Conservation (phyloP, 192 early-diverging fungal genomes). For the Rhizoclosmatium globosum region DNA sequence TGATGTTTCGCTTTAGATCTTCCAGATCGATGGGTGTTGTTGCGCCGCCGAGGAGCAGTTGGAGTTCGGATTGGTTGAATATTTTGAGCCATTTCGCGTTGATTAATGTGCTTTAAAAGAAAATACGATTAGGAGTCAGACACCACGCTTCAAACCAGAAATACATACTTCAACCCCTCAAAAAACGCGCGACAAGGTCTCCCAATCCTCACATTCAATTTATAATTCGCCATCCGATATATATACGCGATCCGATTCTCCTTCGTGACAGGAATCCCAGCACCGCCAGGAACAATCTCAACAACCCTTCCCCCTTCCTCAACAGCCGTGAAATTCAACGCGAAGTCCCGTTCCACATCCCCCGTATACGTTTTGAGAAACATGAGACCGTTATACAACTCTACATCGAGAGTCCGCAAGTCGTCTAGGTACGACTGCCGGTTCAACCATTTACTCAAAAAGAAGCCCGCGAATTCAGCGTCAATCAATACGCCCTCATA, state of each 20-base stretch:
- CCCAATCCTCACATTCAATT: constrained; percentile 83
- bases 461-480: constrained; percentile 59
- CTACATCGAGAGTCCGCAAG: constrained; percentile 56
- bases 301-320: constrained; percentile 53
- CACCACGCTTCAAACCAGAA: background rate
- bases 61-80: constrained; percentile 95
- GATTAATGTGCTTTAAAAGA: constrained; percentile 67
- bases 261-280: constrained; percentile 79
- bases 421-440: constrained; percentile 63
- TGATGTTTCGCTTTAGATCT: constrained; percentile 78
- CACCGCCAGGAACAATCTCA: constrained; percentile 82
- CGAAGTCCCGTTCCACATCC: constrained; percentile 56
- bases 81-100: constrained; percentile 88
- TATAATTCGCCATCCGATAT: constrained; percentile 80
- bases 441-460: constrained; percentile 60
- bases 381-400: constrained; percentile 56
- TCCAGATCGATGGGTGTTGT: constrained; percentile 76
- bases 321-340: constrained; percentile 53
- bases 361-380: constrained; percentile 58
- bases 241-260: constrained; percentile 90
- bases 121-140: background rate
- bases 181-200: constrained; percentile 86
- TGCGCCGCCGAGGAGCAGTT: constrained; percentile 85
- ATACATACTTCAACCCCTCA: constrained; percentile 64
- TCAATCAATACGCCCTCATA: constrained; percentile 65